phyloP scores from a whole-genome alignment of 1,284 basidiomycete genomes.

The Polyporus tsugae region DNA sequence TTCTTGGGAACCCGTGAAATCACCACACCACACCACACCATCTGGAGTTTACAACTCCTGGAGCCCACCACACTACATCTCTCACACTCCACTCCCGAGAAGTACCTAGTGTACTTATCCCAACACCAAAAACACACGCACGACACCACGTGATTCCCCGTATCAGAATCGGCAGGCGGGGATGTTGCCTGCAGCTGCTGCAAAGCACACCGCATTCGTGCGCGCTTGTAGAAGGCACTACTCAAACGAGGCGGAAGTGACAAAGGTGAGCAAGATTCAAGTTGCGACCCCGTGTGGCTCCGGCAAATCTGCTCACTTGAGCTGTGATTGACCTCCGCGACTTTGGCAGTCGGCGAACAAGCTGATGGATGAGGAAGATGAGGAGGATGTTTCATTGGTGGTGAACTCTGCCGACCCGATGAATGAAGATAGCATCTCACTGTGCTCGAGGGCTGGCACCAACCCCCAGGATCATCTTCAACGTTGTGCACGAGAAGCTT shows the following conservation, averaged over 20 bases:
- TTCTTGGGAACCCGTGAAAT: too few relatives aligned
- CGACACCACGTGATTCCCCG: too few relatives aligned
- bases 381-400: conserved; percentile 49
- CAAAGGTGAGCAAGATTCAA: conserved; percentile 68
- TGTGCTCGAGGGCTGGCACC: too few relatives aligned
- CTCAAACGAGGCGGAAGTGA: conserved; percentile 91
- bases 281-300: conserved; percentile 25
- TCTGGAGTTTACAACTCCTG: too few relatives aligned
- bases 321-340: conserved; percentile 16
- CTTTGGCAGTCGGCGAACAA: conserved; percentile 64
- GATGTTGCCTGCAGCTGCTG: conserved; percentile 66
- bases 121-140: too few relatives aligned
- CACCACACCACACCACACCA: too few relatives aligned
- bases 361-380: conserved; percentile 73
- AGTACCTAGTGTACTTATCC: too few relatives aligned
- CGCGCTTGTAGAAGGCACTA: conserved; percentile 87
- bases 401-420: conserved; percentile 37
- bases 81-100: too few relatives aligned
- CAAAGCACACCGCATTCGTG: conserved; percentile 85
- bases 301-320: conserved; percentile 11
- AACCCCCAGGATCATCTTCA: too few relatives aligned
- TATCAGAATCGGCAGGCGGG: conserved; percentile 56
- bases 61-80: too few relatives aligned
- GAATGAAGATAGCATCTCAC: too few relatives aligned
- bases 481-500: too few relatives aligned